Percentiles rank a stretch among this genome's conserved stretches.
These are phyloP conservation scores for Dothideomycetidae sp. DNA, from an alignment of 2,329 filamentous ascomycete genomes.

Conservation along the genomic window DNA sequence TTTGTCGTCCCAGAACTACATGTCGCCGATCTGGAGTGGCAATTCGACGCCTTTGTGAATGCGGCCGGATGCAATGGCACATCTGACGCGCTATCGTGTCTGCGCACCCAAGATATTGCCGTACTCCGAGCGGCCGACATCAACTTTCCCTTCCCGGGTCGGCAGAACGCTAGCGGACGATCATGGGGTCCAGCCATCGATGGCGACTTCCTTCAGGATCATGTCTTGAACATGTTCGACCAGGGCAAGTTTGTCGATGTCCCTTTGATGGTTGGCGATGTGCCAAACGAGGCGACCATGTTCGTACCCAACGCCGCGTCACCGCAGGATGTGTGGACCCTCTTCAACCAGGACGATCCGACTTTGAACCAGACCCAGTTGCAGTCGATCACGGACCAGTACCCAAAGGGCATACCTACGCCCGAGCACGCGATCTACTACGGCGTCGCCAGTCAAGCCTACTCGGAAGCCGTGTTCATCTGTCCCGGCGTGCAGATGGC, in stretches of 20 bases:
- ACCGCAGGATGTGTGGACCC: constrained; percentile 21
- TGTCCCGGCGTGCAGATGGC: constrained; percentile 33
- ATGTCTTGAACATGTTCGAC: constrained; percentile 25
- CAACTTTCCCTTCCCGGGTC: constrained; percentile 26
- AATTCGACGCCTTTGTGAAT: constrained; percentile 26
- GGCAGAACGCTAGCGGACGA: constrained; percentile 21
- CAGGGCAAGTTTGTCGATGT: constrained; percentile 26
- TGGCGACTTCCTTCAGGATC: constrained; percentile 28
- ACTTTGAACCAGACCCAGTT: constrained; percentile 19
- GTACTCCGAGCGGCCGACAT: constrained; percentile 26
- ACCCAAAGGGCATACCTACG: constrained; percentile 13
- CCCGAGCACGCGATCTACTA: constrained; percentile 23
- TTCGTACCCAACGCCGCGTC: constrained; percentile 26
- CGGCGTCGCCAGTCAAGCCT: constrained; percentile 26
- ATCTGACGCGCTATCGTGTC: constrained; percentile 23
- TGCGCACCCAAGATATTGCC: constrained; percentile 24
- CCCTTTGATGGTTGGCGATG: constrained; percentile 30
- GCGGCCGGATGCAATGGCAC: constrained; percentile 20
- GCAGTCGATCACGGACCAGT: constrained; percentile 20
- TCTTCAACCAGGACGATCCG: constrained; percentile 28
- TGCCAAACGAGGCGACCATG: constrained; percentile 30
- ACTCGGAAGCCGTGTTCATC: constrained; percentile 37
- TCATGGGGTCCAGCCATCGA: constrained; percentile 32
- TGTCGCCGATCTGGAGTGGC: constrained; percentile 27
- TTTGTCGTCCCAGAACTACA: constrained; percentile 28